Percentiles rank a stretch among this genome's conserved stretches.
Evolutionary conservation across 345 rosid genomes (phyloP).

Genomic region (Physaria fendleri): DNA sequence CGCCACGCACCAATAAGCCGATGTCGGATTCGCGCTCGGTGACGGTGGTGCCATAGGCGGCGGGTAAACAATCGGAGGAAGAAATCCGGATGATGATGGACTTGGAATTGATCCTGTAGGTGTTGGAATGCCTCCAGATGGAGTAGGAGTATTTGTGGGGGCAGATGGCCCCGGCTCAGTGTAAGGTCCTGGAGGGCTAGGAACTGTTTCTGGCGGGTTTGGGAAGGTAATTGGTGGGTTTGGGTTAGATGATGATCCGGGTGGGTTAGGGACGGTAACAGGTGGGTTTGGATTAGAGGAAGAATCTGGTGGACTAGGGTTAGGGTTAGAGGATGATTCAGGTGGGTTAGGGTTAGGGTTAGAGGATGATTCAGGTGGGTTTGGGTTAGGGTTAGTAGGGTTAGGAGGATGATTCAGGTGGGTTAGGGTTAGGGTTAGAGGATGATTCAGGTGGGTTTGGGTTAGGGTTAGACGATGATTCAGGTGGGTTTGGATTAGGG

Average conservation of each 20-base stretch:
- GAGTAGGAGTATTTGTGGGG: conserved; percentile 30
- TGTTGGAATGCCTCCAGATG: conserved; percentile 28
- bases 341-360: background rate
- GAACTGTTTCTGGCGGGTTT: conserved; percentile 23
- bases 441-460: conserved; percentile 13
- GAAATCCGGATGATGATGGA: conserved; percentile 38
- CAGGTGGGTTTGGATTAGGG: background rate
- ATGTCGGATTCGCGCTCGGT: conserved; percentile 30
- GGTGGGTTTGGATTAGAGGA: conserved; percentile 4
- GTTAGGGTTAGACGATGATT: background rate
- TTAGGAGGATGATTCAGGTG: conserved; percentile 11
- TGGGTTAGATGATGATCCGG: conserved; percentile 8
- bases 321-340: conserved; percentile 6
- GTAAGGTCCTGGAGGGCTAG: conserved; percentile 38
- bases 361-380: conserved; percentile 11
- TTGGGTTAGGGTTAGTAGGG: background rate
- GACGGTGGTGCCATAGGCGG: conserved; percentile 68
- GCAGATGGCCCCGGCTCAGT: conserved; percentile 29
- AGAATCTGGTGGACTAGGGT: conserved; percentile 3
- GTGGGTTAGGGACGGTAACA: conserved; percentile 28
- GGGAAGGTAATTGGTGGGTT: conserved; percentile 1
- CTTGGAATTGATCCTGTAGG: conserved; percentile 39
- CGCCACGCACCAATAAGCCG: conserved; percentile 84
- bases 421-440: background rate
- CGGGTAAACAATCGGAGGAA: conserved; percentile 74